Percentiles rank a stretch among this genome's conserved stretches.
These are phyloP conservation scores for Fraxinus baroniana DNA, from an alignment of 305 asterid genomes.

Conservation along the genomic window DNA sequence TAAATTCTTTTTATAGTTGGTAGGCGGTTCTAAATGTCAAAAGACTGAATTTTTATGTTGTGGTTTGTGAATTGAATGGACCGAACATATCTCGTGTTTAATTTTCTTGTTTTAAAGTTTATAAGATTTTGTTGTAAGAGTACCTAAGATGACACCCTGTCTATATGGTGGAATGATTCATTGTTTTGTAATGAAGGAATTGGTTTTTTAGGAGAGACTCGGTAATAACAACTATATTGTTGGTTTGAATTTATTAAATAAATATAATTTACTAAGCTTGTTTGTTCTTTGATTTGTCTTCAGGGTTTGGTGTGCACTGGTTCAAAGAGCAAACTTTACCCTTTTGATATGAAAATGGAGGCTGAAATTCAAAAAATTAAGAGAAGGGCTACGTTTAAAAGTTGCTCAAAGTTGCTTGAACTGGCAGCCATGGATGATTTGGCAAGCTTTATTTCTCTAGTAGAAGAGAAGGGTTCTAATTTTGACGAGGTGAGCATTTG, in stretches of 20 bases:
- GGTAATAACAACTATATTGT: conserved; percentile 17
- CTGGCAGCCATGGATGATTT: conserved; percentile 53
- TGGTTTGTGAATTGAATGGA: not conserved
- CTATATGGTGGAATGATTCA: conserved; percentile 29
- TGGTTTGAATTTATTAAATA: too few relatives aligned
- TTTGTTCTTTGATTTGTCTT: conserved; percentile 20
- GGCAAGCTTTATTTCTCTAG: conserved; percentile 31
- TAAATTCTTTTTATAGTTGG: not conserved
- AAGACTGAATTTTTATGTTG: conserved; percentile 20
- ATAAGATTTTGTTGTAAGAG: conserved; percentile 1
- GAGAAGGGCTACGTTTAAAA: conserved; percentile 21
- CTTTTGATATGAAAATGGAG: conserved; percentile 53
- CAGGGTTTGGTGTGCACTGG: conserved; percentile 57
- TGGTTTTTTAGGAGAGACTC: too few relatives aligned
- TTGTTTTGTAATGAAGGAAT: conserved; percentile 31
- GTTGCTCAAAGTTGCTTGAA: conserved; percentile 58
- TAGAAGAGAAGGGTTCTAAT: conserved; percentile 43
- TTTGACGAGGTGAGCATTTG: conserved; percentile 42
- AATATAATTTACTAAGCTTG: too few relatives aligned
- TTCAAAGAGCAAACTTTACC: conserved; percentile 36
- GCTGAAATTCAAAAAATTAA: conserved; percentile 26
- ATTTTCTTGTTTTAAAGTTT: conserved; percentile 18
- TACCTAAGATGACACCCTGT: conserved; percentile 30
- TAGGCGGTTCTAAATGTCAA: not conserved
- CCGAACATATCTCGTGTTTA: not conserved